These are phyloP conservation scores for Diphasiastrum complanatum DNA, from an alignment of 83 land plant species.

Conservation along the genomic window DNA sequence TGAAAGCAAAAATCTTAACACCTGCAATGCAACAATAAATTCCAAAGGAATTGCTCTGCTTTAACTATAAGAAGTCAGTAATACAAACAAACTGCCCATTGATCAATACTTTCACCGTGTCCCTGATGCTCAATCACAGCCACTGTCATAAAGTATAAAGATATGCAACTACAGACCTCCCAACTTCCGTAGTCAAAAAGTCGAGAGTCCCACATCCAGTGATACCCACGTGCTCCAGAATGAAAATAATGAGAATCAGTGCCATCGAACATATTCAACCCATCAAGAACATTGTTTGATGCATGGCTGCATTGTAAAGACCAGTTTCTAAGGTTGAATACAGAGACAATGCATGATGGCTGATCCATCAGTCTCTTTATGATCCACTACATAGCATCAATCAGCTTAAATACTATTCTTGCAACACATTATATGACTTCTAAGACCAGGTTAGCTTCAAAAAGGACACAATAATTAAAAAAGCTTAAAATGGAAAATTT, in stretches of 20 bases:
- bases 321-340: not conserved
- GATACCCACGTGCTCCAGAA: slow-evolving; percentile 79
- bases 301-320: slow-evolving; percentile 55
- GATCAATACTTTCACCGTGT: too few relatives aligned
- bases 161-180: slow-evolving; percentile 47
- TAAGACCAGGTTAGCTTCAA: too few relatives aligned
- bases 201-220: slow-evolving; percentile 99
- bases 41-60: not conserved
- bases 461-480: too few relatives aligned
- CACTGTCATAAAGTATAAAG: not conserved
- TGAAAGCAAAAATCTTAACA: slow-evolving; percentile 68
- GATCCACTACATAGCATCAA: too few relatives aligned
- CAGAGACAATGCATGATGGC: not conserved
- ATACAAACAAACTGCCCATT: not conserved
- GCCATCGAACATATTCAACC: slow-evolving; percentile 91
- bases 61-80: not conserved
- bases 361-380: not conserved
- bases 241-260: slow-evolving; percentile 89
- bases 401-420: too few relatives aligned
- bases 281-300: slow-evolving; percentile 84
- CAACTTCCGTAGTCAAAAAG: slow-evolving; percentile 87
- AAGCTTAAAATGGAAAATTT: too few relatives aligned
- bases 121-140: too few relatives aligned
- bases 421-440: too few relatives aligned
- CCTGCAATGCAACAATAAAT: slow-evolving; percentile 32